Percentiles rank a stretch among this genome's conserved stretches.
phyloP scores from a whole-genome alignment of 2,329 filamentous ascomycete genomes.

The Pseudogymnoascus sp. region DNA sequence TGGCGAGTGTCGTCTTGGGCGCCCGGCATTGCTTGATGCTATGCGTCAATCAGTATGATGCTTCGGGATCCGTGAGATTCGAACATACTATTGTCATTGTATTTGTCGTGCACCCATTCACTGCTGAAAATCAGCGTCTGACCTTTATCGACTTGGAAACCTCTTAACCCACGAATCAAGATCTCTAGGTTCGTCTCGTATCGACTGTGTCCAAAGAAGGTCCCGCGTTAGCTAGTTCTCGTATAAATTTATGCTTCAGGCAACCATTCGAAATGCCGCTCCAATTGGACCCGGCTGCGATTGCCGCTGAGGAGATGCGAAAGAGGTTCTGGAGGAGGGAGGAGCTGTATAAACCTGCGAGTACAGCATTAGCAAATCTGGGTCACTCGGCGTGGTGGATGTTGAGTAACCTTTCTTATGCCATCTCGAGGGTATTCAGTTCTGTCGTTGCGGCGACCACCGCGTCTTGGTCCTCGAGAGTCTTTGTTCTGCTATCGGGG shows the following conservation, averaged over 20 bases:
- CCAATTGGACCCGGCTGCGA: slow-evolving; percentile 17
- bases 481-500: slow-evolving; percentile 14
- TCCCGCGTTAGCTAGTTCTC: slow-evolving; percentile 39
- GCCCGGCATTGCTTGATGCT: neutral
- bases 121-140: slow-evolving; percentile 34
- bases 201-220: slow-evolving; percentile 46
- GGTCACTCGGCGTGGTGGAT: slow-evolving; percentile 12
- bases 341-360: slow-evolving; percentile 30
- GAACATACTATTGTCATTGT: slow-evolving; percentile 59
- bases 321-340: slow-evolving; percentile 26
- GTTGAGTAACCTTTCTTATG: slow-evolving; percentile 69
- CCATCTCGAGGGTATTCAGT: slow-evolving; percentile 66
- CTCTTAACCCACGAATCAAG: slow-evolving; percentile 56
- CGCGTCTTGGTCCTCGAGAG: slow-evolving; percentile 25
- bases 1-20: slow-evolving; percentile 24
- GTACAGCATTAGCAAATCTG: neutral
- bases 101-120: slow-evolving; percentile 93
- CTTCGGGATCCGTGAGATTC: neutral
- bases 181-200: slow-evolving; percentile 55
- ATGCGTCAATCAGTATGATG: neutral
- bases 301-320: slow-evolving; percentile 11
- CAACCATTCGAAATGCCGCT: slow-evolving; percentile 16
- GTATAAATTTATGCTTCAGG: neutral
- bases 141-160: neutral
- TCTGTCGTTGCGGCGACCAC: slow-evolving; percentile 27